These are phyloP conservation scores for Xanthoceras sorbifolium DNA, from an alignment of 345 rosid genomes.

Conservation along the genomic window DNA sequence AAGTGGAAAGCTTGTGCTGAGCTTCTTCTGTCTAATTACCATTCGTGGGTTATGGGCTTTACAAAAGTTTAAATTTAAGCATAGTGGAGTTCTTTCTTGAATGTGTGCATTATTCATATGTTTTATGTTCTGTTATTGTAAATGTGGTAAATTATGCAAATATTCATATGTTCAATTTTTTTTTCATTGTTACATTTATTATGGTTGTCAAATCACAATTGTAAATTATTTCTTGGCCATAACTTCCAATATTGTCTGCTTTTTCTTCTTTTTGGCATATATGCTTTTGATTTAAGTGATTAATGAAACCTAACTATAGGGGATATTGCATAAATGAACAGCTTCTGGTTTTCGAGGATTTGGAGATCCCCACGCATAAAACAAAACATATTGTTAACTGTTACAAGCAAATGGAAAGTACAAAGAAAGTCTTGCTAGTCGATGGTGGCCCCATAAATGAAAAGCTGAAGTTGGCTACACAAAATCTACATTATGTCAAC, in stretches of 20 bases:
- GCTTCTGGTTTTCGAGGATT: conserved; percentile 84
- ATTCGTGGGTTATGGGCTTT: not conserved
- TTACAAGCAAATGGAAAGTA: conserved; percentile 68
- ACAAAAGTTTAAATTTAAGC: not conserved
- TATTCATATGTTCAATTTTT: not conserved
- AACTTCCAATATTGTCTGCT: not conserved
- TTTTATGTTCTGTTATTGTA: not conserved
- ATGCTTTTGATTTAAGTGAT: conserved; percentile 4
- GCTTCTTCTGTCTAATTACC: not conserved
- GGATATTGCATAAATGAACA: conserved; percentile 35
- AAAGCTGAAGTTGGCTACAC: conserved; percentile 88
- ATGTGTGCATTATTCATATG: not conserved
- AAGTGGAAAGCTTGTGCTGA: not conserved
- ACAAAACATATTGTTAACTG: conserved; percentile 77
- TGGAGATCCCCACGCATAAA: conserved; percentile 81
- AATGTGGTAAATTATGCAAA: not conserved
- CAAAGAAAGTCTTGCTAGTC: conserved; percentile 79
- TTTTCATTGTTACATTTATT: not conserved
- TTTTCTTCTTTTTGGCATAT: not conserved
- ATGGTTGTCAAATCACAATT: not conserved
- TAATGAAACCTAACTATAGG: conserved; percentile 15
- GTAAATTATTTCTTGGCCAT: not conserved
- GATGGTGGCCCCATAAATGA: conserved; percentile 81
- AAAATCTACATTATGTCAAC: conserved; percentile 83
- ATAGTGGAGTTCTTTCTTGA: not conserved